phyloP scores from a whole-genome alignment of 1,139 yeast species.

The Lizanozyma gosingica region DNA sequence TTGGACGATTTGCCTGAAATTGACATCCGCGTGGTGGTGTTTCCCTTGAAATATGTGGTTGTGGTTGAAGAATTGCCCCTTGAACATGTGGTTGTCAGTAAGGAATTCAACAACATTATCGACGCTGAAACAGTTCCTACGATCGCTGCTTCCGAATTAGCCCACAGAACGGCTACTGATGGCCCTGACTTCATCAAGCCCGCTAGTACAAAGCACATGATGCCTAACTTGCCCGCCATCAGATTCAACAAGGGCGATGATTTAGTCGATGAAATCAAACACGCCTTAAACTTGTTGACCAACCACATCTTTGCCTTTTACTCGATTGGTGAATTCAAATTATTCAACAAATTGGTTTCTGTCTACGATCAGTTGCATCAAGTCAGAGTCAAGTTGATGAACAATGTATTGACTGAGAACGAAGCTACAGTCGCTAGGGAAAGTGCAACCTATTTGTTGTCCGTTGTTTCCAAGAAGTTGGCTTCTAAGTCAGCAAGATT shows the following conservation, averaged over 20 bases:
- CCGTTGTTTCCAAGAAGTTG: constrained; percentile 62
- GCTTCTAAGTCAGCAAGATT: constrained; percentile 37
- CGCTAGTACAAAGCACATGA: constrained; percentile 7
- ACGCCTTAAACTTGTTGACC: constrained; percentile 47
- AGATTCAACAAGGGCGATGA: constrained; percentile 30
- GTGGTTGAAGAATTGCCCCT: constrained; percentile 27
- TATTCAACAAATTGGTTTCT: constrained; percentile 44
- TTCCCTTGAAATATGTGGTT: constrained; percentile 49
- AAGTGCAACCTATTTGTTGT: constrained; percentile 50
- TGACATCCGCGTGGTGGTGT: constrained; percentile 42
- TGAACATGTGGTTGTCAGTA: constrained; percentile 14
- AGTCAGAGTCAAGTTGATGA: constrained; percentile 49
- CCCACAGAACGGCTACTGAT: constrained; percentile 22
- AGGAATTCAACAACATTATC: constrained; percentile 26
- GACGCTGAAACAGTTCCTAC: constrained; percentile 33
- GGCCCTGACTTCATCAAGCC: constrained; percentile 10
- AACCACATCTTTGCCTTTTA: constrained; percentile 63
- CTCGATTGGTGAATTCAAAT: constrained; percentile 58
- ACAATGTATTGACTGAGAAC: constrained; percentile 47
- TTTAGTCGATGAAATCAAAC: constrained; percentile 47
- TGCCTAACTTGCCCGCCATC: constrained; percentile 49
- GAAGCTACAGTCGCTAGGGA: constrained; percentile 52
- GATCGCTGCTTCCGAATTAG: constrained; percentile 34
- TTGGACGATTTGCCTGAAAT: constrained; percentile 55
- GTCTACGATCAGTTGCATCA: constrained; percentile 56